These are phyloP conservation scores for Acacia pycnantha DNA, from an alignment of 331 rosid species.

Conservation along the genomic window DNA sequence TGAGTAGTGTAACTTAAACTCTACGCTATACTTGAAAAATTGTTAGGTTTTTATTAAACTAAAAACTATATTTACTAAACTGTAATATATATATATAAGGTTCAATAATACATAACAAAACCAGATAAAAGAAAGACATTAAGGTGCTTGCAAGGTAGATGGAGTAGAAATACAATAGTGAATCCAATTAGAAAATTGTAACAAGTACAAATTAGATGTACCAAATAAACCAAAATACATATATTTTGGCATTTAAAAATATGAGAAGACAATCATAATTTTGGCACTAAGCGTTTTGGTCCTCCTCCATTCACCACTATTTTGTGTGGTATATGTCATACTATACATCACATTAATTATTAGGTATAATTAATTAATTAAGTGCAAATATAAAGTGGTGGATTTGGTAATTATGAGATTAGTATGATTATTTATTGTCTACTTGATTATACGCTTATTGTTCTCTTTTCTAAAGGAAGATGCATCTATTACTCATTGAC, in stretches of 20 bases:
- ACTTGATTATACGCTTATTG: conserved; percentile 10
- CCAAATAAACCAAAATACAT: background rate
- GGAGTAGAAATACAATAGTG: background rate
- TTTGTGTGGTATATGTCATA: background rate
- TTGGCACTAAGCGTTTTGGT: background rate
- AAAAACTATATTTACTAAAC: background rate
- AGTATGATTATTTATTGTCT: conserved; percentile 7
- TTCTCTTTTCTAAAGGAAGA: background rate
- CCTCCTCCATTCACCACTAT: background rate
- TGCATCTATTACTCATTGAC: conserved; percentile 11
- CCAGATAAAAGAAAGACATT: background rate
- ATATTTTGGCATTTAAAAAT: background rate
- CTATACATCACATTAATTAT: background rate
- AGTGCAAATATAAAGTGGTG: conserved; percentile 19
- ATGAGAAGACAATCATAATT: background rate
- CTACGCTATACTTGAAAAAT: background rate
- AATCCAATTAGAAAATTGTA: background rate
- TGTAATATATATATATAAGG: background rate
- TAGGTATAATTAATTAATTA: background rate
- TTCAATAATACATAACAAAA: background rate
- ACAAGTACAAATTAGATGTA: background rate
- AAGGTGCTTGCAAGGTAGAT: background rate
- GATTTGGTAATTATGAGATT: conserved; percentile 23
- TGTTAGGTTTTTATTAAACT: background rate
- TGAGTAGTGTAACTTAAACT: background rate